A percentile compares a stretch with the other conserved stretches of the same genome.
phyloP scores from a whole-genome alignment of 768 basidiomycete genomes.

The Russula virescens region DNA sequence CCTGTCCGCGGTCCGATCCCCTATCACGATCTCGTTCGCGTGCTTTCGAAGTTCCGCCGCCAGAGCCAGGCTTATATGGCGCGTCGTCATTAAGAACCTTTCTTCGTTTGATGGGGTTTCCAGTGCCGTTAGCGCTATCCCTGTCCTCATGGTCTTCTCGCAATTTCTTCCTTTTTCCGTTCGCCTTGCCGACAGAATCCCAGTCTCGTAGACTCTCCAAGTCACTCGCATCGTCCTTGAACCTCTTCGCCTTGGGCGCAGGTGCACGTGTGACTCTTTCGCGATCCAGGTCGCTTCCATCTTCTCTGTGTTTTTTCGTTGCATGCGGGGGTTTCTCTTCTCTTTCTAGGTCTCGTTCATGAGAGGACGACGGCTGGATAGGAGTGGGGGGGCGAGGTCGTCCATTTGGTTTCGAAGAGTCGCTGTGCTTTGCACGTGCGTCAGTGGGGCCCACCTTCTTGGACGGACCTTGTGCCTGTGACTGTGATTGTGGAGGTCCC shows the following conservation, averaged over 20 bases:
- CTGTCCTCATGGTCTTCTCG: conserved; percentile 26
- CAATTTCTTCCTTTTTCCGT: conserved; percentile 28
- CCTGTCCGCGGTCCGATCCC: conserved; percentile 16
- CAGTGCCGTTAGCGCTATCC: conserved; percentile 9
- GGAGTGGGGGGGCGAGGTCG: conserved; percentile 34
- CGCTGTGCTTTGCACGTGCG: conserved; percentile 29
- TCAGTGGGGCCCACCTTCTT: conserved; percentile 30
- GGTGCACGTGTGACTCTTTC: conserved; percentile 1
- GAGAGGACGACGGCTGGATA: conserved; percentile 25
- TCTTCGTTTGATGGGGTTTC: conserved; percentile 18
- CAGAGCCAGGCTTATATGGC: conserved; percentile 17
- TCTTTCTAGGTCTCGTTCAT: conserved; percentile 21
- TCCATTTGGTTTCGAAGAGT: conserved; percentile 30
- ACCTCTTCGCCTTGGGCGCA: conserved; percentile 8
- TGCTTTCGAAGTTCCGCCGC: conserved; percentile 8
- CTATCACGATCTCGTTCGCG: conserved; percentile 24
- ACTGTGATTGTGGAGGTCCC: conserved; percentile 22
- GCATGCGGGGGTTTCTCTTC: conserved; percentile 1
- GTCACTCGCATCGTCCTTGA: conserved; percentile 21
- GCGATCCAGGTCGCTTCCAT: conserved; percentile 17
- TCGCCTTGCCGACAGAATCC: conserved; percentile 12
- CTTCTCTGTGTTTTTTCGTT: conserved; percentile 14
- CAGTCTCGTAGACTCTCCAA: conserved; percentile 25
- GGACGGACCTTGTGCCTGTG: conserved; percentile 16
- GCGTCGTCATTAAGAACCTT: conserved; percentile 21